Conservation (phyloP, 371 early-diverging fungal species). For the Zychaea mexicana region DNA sequence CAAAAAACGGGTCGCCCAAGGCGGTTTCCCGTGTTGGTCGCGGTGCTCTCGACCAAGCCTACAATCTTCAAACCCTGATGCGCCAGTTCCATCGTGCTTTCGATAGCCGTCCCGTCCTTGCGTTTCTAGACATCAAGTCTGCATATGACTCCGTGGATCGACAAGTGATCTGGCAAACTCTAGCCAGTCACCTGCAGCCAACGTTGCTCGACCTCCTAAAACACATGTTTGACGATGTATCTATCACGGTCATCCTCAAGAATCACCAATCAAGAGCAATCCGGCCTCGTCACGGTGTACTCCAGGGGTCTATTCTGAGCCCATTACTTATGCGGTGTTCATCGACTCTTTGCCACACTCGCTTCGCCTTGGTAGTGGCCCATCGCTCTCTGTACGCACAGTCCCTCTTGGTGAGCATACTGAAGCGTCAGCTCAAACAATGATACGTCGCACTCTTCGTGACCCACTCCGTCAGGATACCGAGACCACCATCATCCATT, state of each 20-base stretch:
- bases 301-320: slow-evolving; percentile 25
- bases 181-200: background rate
- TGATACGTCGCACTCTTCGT: no score
- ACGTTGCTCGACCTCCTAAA: background rate
- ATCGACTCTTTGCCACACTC: slow-evolving; percentile 18
- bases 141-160: slow-evolving; percentile 24
- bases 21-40: no score
- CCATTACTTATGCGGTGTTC: slow-evolving; percentile 27
- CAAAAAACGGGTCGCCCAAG: no score
- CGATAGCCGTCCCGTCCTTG: no score
- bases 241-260: slow-evolving; percentile 5
- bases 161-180: slow-evolving; percentile 11
- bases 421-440: no score
- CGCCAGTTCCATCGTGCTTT: no score
- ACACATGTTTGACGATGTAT: slow-evolving; percentile 16
- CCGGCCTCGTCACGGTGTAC: no score
- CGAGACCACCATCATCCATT: slow-evolving; percentile 8
- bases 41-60: no score
- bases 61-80: no score
- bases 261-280: slow-evolving; percentile 5
- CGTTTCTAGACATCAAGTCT: slow-evolving; percentile 27
- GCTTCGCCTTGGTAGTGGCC: slow-evolving; percentile 1
- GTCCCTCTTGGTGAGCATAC: no score
- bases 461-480: no score
- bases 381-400: background rate